phyloP scores from a whole-genome alignment of 371 early-diverging fungal species.

The Funneliformis caledonium region DNA sequence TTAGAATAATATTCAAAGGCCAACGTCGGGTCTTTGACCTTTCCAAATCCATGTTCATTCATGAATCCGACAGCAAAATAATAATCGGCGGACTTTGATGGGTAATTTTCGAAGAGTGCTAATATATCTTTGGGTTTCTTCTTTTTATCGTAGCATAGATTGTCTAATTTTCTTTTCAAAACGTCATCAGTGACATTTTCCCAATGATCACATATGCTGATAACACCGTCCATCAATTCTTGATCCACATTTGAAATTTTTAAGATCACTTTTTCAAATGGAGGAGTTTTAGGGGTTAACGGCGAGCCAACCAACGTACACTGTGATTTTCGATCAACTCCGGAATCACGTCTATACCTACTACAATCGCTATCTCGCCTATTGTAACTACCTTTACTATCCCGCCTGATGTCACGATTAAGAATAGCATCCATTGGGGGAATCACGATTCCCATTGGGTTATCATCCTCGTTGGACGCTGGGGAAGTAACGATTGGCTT shows the following conservation, averaged over 20 bases:
- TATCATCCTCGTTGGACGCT: too few relatives aligned
- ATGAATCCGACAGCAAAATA: constrained; percentile 30
- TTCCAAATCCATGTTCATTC: constrained; percentile 24
- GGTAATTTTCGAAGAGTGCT: not conserved
- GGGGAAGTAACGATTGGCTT: too few relatives aligned
- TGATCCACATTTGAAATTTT: not conserved
- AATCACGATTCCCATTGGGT: not conserved
- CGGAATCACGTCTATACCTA: not conserved
- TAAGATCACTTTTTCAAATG: not conserved
- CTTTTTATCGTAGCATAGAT: not conserved
- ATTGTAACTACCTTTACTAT: not conserved
- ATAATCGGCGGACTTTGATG: not conserved
- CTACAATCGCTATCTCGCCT: not conserved
- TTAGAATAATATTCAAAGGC: constrained; percentile 22
- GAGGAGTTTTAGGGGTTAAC: not conserved
- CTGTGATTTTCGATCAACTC: constrained; percentile 9
- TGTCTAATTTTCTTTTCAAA: not conserved
- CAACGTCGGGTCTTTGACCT: not conserved
- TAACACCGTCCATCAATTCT: constrained; percentile 1
- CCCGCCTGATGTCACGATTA: not conserved
- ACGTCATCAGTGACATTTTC: constrained; percentile 15
- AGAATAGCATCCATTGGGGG: not conserved
- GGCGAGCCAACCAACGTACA: constrained; percentile 18
- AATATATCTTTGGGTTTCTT: not conserved
- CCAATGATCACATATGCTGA: constrained; percentile 13